Evolutionary conservation across 768 basidiomycete genomes (phyloP).

Genomic region (Phanerochaete carnosa): DNA sequence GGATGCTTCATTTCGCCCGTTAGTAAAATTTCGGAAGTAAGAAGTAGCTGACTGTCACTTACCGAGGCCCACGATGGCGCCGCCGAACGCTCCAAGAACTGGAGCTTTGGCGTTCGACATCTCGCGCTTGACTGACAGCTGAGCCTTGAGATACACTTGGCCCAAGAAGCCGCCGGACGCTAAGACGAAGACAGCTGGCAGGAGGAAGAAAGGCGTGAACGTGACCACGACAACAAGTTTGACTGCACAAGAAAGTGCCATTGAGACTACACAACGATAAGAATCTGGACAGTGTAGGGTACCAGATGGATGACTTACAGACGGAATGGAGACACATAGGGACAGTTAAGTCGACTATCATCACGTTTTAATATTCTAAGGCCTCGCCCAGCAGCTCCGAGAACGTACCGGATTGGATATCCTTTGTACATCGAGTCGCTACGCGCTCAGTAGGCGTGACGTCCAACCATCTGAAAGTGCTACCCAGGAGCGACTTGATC

Average conservation of each 20-base stretch:
- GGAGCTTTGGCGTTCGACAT: constrained; percentile 45
- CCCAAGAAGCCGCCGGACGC: constrained; percentile 35
- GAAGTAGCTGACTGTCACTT: background rate
- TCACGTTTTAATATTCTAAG: background rate
- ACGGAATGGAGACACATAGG: background rate
- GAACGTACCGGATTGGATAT: constrained; percentile 25
- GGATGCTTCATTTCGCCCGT: constrained; percentile 27
- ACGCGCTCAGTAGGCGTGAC: constrained; percentile 31
- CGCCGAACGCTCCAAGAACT: constrained; percentile 45
- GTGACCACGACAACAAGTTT: constrained; percentile 33
- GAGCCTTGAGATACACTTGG: constrained; percentile 47
- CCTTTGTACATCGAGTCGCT: constrained; percentile 29
- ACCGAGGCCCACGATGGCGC: constrained; percentile 56
- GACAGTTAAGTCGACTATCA: background rate
- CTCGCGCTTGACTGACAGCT: constrained; percentile 49
- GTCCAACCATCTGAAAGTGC: constrained; percentile 47
- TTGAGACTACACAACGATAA: background rate
- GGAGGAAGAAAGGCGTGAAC: constrained; percentile 34
- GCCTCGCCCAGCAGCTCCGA: background rate
- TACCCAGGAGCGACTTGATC: constrained; percentile 49
- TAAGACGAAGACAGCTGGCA: constrained; percentile 32
- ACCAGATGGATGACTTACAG: background rate
- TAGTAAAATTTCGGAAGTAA: background rate
- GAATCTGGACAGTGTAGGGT: constrained; percentile 1
- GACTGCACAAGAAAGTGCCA: constrained; percentile 21